Conservation (phyloP, 2,329 filamentous ascomycete species). For the Clonostachys solani region DNA sequence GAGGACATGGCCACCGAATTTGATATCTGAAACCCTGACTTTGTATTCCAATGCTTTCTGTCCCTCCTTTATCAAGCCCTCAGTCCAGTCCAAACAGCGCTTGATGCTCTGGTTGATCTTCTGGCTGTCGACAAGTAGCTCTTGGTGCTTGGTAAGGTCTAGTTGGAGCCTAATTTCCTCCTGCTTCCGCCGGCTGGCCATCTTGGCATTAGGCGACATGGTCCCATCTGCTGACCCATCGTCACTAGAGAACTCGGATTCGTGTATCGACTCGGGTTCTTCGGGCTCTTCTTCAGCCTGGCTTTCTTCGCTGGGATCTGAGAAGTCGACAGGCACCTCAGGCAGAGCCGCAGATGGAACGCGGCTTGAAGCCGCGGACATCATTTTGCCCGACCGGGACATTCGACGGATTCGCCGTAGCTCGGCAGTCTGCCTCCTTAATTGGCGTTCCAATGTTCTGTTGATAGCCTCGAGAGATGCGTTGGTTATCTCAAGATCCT, state of each 20-base stretch:
- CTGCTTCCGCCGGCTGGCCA: slow-evolving; percentile 48
- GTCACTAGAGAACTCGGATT: slow-evolving; percentile 42
- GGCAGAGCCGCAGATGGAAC: slow-evolving; percentile 37
- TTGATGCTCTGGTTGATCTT: slow-evolving; percentile 95
- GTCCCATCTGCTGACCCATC: slow-evolving; percentile 22
- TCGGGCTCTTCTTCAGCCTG: slow-evolving; percentile 28
- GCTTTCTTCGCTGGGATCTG: slow-evolving; percentile 42
- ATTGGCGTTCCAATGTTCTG: slow-evolving; percentile 81
- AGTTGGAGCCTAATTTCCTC: slow-evolving; percentile 82
- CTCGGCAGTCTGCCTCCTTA: slow-evolving; percentile 87
- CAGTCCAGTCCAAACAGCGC: slow-evolving; percentile 83
- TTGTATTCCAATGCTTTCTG: slow-evolving; percentile 82
- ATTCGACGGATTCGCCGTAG: slow-evolving; percentile 81
- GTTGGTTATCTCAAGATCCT: slow-evolving; percentile 95
- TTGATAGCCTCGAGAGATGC: slow-evolving; percentile 95
- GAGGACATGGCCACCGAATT: slow-evolving; percentile 77
- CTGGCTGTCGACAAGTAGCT: slow-evolving; percentile 83
- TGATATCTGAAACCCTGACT: slow-evolving; percentile 74
- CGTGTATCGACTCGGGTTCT: slow-evolving; percentile 44
- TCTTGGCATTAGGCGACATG: slow-evolving; percentile 32
- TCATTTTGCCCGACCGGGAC: slow-evolving; percentile 67
- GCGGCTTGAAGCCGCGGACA: slow-evolving; percentile 37
- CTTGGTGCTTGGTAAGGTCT: slow-evolving; percentile 84
- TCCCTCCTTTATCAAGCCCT: slow-evolving; percentile 84
- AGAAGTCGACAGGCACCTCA: slow-evolving; percentile 37